Evolutionary conservation across 1,139 yeast species (phyloP).

Genomic region (Arxiozyma slooffiae): DNA sequence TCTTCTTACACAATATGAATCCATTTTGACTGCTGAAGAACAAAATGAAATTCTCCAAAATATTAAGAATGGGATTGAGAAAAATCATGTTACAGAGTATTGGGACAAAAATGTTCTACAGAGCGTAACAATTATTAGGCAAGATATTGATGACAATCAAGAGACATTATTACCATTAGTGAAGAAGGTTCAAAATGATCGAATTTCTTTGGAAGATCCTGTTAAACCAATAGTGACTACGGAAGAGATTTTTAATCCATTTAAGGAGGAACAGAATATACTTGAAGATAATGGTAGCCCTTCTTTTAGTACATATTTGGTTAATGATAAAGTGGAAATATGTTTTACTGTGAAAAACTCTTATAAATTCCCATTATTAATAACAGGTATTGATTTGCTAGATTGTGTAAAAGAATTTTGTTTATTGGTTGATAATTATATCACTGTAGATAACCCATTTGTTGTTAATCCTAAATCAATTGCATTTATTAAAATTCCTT

Average conservation of each 20-base stretch:
- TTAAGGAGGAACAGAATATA: conserved; percentile 10
- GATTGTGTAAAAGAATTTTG: conserved; percentile 31
- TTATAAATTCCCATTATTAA: conserved; percentile 60
- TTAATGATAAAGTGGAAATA: conserved; percentile 49
- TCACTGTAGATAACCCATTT: conserved; percentile 22
- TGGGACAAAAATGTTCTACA: conserved; percentile 69
- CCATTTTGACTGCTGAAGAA: conserved; percentile 42
- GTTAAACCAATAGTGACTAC: background rate
- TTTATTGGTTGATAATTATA: conserved; percentile 14
- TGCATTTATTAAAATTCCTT: conserved; percentile 34
- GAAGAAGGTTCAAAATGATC: background rate
- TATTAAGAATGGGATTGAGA: conserved; percentile 19
- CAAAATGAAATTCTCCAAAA: conserved; percentile 33
- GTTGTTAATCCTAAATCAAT: conserved; percentile 36
- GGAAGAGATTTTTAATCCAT: conserved; percentile 27
- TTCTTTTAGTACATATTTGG: conserved; percentile 31
- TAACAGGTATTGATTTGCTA: conserved; percentile 43
- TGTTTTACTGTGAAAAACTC: conserved; percentile 66
- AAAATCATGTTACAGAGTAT: conserved; percentile 33
- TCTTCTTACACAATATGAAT: conserved; percentile 46
- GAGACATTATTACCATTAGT: background rate
- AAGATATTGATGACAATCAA: conserved; percentile 13
- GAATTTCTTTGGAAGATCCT: background rate
- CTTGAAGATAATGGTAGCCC: background rate
- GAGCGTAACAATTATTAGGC: conserved; percentile 34